A percentile compares a stretch with the other conserved stretches of the same genome.
These are phyloP conservation scores for Silene latifolia DNA, from an alignment of 148 eudicot genomes.

Conservation along the genomic window DNA sequence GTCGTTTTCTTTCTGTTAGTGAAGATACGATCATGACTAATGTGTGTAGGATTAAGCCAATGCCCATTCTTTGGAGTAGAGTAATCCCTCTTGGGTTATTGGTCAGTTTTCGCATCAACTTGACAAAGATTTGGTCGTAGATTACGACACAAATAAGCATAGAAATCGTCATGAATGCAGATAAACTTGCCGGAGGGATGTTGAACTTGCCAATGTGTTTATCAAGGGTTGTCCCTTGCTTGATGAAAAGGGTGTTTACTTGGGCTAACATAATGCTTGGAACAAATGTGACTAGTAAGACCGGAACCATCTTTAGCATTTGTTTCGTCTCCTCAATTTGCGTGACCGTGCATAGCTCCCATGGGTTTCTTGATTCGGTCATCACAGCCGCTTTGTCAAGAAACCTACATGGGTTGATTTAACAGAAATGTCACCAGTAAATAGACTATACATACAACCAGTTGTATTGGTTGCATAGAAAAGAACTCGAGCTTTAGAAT, in stretches of 20 bases:
- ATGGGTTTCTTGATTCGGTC: slow-evolving; percentile 39
- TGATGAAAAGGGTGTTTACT: slow-evolving; percentile 61
- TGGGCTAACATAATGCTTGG: slow-evolving; percentile 77
- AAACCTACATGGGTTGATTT: slow-evolving; percentile 30
- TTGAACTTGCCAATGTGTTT: slow-evolving; percentile 43
- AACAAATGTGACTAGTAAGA: slow-evolving; percentile 46
- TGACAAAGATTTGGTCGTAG: slow-evolving; percentile 57
- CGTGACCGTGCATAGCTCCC: slow-evolving; percentile 62
- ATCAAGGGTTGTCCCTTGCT: slow-evolving; percentile 70
- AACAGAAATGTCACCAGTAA: no score
- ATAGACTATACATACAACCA: no score
- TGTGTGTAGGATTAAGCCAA: slow-evolving; percentile 51
- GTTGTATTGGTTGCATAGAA: no score
- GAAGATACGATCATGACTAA: slow-evolving; percentile 51
- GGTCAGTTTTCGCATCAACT: slow-evolving; percentile 35
- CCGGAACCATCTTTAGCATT: slow-evolving; percentile 66
- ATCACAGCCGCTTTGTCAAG: slow-evolving; percentile 68
- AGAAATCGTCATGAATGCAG: slow-evolving; percentile 55
- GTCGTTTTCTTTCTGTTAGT: slow-evolving; percentile 45
- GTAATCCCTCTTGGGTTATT: slow-evolving; percentile 74
- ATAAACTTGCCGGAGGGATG: slow-evolving; percentile 69
- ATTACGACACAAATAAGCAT: slow-evolving; percentile 59
- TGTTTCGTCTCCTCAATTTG: slow-evolving; percentile 84
- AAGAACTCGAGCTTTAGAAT: no score
- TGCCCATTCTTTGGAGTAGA: slow-evolving; percentile 73